phyloP scores from a whole-genome alignment of 805 yeast species.

The Phaffomyces opuntiae region DNA sequence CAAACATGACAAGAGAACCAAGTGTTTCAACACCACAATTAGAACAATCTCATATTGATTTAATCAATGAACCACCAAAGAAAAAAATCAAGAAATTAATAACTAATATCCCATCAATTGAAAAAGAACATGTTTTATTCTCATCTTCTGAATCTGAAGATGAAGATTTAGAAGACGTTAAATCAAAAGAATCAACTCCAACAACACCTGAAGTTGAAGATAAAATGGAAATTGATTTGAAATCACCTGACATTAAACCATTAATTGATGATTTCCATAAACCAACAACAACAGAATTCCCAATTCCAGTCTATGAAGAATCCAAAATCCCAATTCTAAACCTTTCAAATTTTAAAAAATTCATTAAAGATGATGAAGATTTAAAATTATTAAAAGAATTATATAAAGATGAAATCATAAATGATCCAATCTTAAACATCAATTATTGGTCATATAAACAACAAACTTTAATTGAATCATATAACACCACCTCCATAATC shows the following conservation, averaged over 20 bases:
- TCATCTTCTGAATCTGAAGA: neutral
- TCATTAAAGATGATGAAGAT: constrained; percentile 75
- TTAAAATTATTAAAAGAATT: constrained; percentile 43
- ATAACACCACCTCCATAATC: constrained; percentile 20
- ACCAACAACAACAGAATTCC: constrained; percentile 42
- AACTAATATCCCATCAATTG: neutral
- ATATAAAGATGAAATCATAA: constrained; percentile 17
- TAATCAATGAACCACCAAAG: constrained; percentile 9
- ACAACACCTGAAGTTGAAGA: constrained; percentile 24
- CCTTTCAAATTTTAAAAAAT: constrained; percentile 41
- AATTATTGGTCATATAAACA: constrained; percentile 65
- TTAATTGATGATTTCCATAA: constrained; percentile 31
- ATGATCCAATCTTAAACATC: constrained; percentile 15
- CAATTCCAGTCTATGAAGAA: constrained; percentile 50
- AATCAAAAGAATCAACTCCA: constrained; percentile 21
- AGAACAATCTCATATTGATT: constrained; percentile 3
- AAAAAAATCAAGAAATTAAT: constrained; percentile 8
- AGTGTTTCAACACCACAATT: constrained; percentile 10
- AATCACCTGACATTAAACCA: neutral
- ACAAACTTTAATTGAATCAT: constrained; percentile 25
- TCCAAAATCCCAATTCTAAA: constrained; percentile 27
- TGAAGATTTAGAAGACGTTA: constrained; percentile 20
- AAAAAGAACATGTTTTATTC: neutral
- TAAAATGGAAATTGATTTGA: constrained; percentile 19
- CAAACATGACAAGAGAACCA: constrained; percentile 3